phyloP scores from a whole-genome alignment of 2,329 filamentous ascomycete species.

The Tolypocladium album region DNA sequence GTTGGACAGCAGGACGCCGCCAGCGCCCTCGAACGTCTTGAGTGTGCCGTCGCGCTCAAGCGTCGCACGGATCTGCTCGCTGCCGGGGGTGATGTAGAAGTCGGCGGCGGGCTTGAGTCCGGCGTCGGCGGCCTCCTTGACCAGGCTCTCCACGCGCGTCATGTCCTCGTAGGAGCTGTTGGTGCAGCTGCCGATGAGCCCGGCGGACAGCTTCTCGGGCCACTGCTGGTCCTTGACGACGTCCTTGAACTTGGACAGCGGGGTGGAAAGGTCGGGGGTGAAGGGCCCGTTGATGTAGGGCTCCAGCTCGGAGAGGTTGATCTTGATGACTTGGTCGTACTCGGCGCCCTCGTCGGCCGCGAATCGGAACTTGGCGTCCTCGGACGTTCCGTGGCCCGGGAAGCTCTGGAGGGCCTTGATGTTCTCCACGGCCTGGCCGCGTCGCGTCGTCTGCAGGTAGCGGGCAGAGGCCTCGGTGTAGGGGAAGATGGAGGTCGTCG shows the following conservation, averaged over 20 bases:
- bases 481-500: constrained; percentile 92
- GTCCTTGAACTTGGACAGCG: constrained; percentile 80
- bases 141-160: constrained; percentile 86
- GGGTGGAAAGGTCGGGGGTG: constrained; percentile 89
- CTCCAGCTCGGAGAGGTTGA: constrained; percentile 82
- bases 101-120: constrained; percentile 81
- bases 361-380: constrained; percentile 51
- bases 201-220: constrained; percentile 85
- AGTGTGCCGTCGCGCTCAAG: constrained; percentile 83
- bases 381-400: constrained; percentile 28
- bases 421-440: constrained; percentile 50
- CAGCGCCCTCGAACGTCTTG: constrained; percentile 73
- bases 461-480: constrained; percentile 75
- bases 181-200: constrained; percentile 94
- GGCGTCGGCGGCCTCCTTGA: constrained; percentile 83
- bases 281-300: constrained; percentile 96
- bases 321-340: constrained; percentile 85
- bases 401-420: constrained; percentile 51
- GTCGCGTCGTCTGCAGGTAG: constrained; percentile 76
- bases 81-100: constrained; percentile 94
- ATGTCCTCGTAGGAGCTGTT: constrained; percentile 99
- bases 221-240: constrained; percentile 76
- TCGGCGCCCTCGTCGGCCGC: constrained; percentile 69
- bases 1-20: constrained; percentile 84
- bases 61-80: constrained; percentile 92